phyloP scores from a whole-genome alignment of 768 basidiomycete genomes.

The Leucogyrophana mollusca region DNA sequence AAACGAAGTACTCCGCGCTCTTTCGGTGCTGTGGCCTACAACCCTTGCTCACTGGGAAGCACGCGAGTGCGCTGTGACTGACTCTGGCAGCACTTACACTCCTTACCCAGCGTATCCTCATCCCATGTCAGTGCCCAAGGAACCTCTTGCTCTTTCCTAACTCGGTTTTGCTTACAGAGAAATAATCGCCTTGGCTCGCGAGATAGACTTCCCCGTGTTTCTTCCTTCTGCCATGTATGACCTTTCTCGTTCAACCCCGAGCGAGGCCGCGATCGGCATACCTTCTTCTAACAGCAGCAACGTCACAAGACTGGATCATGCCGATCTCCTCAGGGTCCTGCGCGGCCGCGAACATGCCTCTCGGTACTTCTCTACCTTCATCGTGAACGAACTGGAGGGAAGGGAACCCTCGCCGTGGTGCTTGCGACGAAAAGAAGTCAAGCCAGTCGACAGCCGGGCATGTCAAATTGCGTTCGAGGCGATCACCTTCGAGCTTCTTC shows the following conservation, averaged over 20 bases:
- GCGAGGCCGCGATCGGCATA: constrained; percentile 56
- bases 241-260: constrained; percentile 66
- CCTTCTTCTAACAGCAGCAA: constrained; percentile 37
- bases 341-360: constrained; percentile 72
- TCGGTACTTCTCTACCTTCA: constrained; percentile 74
- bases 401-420: constrained; percentile 52
- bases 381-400: constrained; percentile 72
- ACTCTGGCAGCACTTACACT: constrained; percentile 48
- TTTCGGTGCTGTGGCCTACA: constrained; percentile 58
- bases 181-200: constrained; percentile 66
- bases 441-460: constrained; percentile 44
- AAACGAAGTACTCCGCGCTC: constrained; percentile 50
- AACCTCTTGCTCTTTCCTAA: constrained; percentile 2
- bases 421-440: constrained; percentile 45
- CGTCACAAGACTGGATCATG: constrained; percentile 39
- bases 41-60: constrained; percentile 65
- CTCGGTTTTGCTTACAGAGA: constrained; percentile 37
- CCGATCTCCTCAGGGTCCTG: constrained; percentile 58
- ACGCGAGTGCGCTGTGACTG: constrained; percentile 59
- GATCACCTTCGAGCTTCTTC: constrained; percentile 71
- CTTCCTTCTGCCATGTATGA: constrained; percentile 81
- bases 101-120: constrained; percentile 59
- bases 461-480: constrained; percentile 75
- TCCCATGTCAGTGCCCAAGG: constrained; percentile 54
- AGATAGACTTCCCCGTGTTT: constrained; percentile 52